Conservation (phyloP, 1,284 basidiomycete genomes). For the Termitomyces sp. region DNA sequence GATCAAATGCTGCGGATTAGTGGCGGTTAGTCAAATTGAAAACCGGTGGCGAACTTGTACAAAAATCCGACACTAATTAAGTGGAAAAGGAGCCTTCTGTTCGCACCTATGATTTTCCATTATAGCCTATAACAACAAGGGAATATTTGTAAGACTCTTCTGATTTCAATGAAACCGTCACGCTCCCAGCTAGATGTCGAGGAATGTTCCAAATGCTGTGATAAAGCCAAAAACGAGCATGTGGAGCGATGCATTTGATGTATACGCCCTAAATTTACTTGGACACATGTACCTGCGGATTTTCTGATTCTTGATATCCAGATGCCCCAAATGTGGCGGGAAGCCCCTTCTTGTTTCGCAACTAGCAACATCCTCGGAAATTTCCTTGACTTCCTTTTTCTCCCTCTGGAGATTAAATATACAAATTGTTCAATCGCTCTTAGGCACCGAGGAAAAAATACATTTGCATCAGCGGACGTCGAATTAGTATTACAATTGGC, state of each 20-base stretch:
- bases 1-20: not conserved
- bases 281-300: not conserved
- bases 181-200: not conserved
- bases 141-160: not conserved
- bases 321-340: slow-evolving; percentile 10
- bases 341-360: not conserved
- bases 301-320: slow-evolving; percentile 12
- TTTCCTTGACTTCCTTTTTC: not conserved
- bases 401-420: not conserved
- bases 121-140: not conserved
- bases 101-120: not conserved
- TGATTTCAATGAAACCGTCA: not conserved
- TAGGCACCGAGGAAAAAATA: not conserved
- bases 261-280: not conserved
- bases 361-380: not conserved
- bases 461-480: not conserved
- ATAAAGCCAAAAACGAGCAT: not conserved
- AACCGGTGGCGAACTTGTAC: not conserved
- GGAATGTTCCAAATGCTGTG: not conserved
- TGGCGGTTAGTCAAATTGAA: not conserved
- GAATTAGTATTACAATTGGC: slow-evolving; percentile 6
- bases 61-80: not conserved
- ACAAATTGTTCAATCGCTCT: not conserved
- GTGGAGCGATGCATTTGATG: not conserved
- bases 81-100: not conserved